Evolutionary conservation across 108 stramenopile genomes (phyloP).

Genomic region (Fragilaria crotonensis): DNA sequence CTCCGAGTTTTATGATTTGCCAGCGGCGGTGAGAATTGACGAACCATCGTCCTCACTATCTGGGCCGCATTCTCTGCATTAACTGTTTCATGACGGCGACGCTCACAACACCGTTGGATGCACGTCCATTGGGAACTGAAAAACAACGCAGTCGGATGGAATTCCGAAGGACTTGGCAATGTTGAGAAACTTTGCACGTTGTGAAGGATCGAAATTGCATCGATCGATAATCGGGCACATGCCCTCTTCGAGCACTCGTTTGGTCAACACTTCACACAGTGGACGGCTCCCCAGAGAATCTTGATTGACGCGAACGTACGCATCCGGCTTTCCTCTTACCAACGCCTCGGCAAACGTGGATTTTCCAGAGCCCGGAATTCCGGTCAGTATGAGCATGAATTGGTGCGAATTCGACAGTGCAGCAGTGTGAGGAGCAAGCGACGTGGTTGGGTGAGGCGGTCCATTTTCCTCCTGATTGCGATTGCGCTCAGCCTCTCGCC

Average conservation of each 20-base stretch:
- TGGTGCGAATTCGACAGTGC: conserved; percentile 6
- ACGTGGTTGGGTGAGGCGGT: too few species aligned
- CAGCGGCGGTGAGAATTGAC: conserved; percentile 12
- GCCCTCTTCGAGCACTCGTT: conserved; percentile 9
- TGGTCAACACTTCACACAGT: conserved; percentile 27
- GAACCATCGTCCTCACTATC: conserved; percentile 18
- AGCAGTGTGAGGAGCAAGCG: too few species aligned
- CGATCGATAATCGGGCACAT: conserved; percentile 57
- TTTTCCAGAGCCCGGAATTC: conserved; percentile 65
- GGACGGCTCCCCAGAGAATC: conserved; percentile 43
- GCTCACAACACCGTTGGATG: conserved; percentile 16
- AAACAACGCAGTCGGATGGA: conserved; percentile 22
- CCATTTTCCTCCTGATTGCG: too few species aligned
- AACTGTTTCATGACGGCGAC: conserved; percentile 26
- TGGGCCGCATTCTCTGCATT: conserved; percentile 11
- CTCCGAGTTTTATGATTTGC: too few species aligned
- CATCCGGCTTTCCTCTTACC: conserved; percentile 29
- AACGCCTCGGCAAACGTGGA: conserved; percentile 42
- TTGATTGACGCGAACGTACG: conserved; percentile 61
- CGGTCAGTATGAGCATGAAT: conserved; percentile 47
- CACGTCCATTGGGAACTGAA: conserved; percentile 21
- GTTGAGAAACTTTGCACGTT: conserved; percentile 34
- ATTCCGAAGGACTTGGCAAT: conserved; percentile 11
- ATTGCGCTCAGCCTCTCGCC: too few species aligned
- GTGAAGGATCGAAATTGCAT: conserved; percentile 47